Evolutionary conservation across 495 filamentous ascomycete species (phyloP), one percentile per base, ranked within the genome.

Genomic region (Neurospora sp.): DNA sequence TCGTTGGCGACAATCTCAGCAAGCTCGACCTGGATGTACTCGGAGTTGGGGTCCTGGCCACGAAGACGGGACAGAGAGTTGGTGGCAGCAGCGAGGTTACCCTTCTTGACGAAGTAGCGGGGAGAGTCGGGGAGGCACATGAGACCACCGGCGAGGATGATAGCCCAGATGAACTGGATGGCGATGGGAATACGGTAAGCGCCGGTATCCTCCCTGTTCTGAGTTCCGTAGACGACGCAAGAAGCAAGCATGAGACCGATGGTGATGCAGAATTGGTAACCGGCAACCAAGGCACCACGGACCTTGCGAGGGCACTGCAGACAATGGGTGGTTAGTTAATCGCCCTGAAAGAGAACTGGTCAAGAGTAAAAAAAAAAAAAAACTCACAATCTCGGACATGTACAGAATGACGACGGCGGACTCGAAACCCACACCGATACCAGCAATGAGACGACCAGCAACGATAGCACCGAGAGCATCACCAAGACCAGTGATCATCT

Each of bases 1-100:
- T 94, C 88, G 83, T 93, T 94, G 76, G 92, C 91, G 73, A 91
- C 87, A 77, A 96, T 93, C 82, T 96, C 93, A 35, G 90, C 83
- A 16, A 95, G 87, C 75, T 96, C 93, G 65, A 86, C 84, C 77
- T 90, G 80, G 76, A 96, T 81, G 75, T 87, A 86, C 6, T 89
- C 85, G 73, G 91, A 88, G 38, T 90, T 88, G 53, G 85, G 65
- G 39, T 89, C 83, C 74, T 94, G 86, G 73, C 90, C 87, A 72
- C 93, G 91, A 41, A 96, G 88, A 74, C 86, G 87, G 39, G 87
- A 81, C 38, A 96, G 89, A 0, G 90, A 79, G 70, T 84, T 83
- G 72, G 86, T 84, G 44, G 93, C 93, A 44, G 81, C 80, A 68
- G 89, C 86, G 73, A 91, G 83, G 74, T 88, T 85, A 74, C 89